Conservation (phyloP, 495 filamentous ascomycete genomes). For the Trichoderma erinaceum region DNA sequence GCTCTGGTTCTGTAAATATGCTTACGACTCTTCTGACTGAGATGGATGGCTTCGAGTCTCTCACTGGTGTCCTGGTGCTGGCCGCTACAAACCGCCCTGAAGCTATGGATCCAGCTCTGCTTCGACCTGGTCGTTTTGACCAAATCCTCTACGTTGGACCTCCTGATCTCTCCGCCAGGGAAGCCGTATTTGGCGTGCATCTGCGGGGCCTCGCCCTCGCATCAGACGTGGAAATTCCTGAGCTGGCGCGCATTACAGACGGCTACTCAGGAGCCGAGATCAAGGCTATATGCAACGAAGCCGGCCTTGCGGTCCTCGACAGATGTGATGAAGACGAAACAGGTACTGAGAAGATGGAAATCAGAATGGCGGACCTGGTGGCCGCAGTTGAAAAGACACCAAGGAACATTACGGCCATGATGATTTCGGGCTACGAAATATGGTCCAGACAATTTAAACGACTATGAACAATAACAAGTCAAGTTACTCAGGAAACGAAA, state of each 20-base stretch:
- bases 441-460: constrained; percentile 49
- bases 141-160: constrained; percentile 85
- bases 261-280: constrained; percentile 89
- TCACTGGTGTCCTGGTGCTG: constrained; percentile 81
- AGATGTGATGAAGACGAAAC: constrained; percentile 21
- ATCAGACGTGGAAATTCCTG: constrained; percentile 55
- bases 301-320: constrained; percentile 41
- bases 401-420: constrained; percentile 60
- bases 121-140: constrained; percentile 84
- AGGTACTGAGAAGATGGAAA: constrained; percentile 35
- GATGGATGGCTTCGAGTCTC: constrained; percentile 88
- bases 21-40: constrained; percentile 89
- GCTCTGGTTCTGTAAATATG: constrained; percentile 63
- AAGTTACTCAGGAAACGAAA: too few relatives aligned
- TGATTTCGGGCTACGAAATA: constrained; percentile 59
- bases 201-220: constrained; percentile 52
- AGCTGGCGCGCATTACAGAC: constrained; percentile 63
- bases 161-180: constrained; percentile 67
- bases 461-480: not conserved
- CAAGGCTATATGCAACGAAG: constrained; percentile 60
- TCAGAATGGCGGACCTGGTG: constrained; percentile 58
- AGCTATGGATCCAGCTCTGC: constrained; percentile 75
- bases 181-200: constrained; percentile 68
- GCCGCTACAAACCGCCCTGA: constrained; percentile 93
- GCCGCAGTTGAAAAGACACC: constrained; percentile 55